phyloP scores from a whole-genome alignment of 805 yeast genomes.

The Zygosaccharomyces pseudorouxii region DNA sequence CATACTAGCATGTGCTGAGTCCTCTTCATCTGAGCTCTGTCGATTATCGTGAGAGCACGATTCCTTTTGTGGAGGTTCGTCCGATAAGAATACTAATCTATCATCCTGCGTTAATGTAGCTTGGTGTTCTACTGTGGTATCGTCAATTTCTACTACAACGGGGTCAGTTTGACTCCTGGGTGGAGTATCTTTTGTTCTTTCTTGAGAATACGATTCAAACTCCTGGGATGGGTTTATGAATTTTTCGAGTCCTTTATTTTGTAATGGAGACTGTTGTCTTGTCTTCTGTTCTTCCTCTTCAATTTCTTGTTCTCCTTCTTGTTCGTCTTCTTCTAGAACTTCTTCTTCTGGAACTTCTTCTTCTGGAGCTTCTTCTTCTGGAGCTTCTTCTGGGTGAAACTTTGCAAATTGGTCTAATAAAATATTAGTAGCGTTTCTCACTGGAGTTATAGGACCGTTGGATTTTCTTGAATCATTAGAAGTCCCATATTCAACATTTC shows the following conservation, averaged over 20 bases:
- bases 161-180: slow-evolving; percentile 8
- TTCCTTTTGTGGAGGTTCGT: slow-evolving; percentile 5
- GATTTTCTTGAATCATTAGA: not conserved
- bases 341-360: not conserved
- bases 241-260: slow-evolving; percentile 3
- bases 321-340: not conserved
- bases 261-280: not conserved
- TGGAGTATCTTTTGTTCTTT: not conserved
- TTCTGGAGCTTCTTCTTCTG: not conserved
- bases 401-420: slow-evolving; percentile 7
- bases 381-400: not conserved
- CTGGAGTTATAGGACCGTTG: not conserved
- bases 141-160: slow-evolving; percentile 25
- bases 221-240: slow-evolving; percentile 6
- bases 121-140: slow-evolving; percentile 17
- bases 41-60: not conserved
- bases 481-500: not conserved
- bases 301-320: not conserved
- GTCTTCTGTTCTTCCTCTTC: not conserved
- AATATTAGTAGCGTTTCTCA: not conserved
- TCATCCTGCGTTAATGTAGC: slow-evolving; percentile 21
- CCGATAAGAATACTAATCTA: slow-evolving; percentile 18
- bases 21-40: slow-evolving; percentile 5
- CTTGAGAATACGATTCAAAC: not conserved
- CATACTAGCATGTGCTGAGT: slow-evolving; percentile 9